Evolutionary conservation across 345 rosid species (phyloP), one percentile per base, ranked within the genome.

Genomic region (Odontarrhena argentea): DNA sequence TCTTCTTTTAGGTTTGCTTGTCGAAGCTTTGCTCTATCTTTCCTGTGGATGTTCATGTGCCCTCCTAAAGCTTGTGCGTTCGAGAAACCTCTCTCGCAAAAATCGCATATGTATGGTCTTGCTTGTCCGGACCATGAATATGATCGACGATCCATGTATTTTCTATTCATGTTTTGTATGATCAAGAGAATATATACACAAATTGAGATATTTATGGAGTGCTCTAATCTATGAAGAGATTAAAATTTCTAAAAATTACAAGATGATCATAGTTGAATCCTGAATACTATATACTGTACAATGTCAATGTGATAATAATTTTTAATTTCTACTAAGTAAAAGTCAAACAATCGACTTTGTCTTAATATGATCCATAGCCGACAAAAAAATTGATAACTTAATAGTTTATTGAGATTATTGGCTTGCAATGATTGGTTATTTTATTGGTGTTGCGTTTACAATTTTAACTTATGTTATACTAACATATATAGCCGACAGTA

Each of bases 11-110:
- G 44, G 15, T 67, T 67, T 1, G 58, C 68, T 54, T 74, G 52
- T 53, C 73, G 73, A 40, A 74, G 73, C 9, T 53, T 74, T 54
- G 77, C 77, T 28, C 73, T 74, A 9, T 89, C 96, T 75, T 79
- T 84, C 30, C 93, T 76, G 63, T 89, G 96, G 59, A 92, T 87
- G 63, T 89, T 92, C 98, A 92, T 92, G 79, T 92, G 96, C 5
- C 98, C 91, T 1, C 96, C 98, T 45, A 92, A 73, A 55, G 98
- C 98, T 69, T 92, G 96, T 44, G 96, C 96, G 79, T 87, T 92
- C 36, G 96, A 81, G 83, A 89, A 92, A 30, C 98, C 98, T 68
- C 85, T 77, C 79, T 83, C 87, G 77, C 98, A 92, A 68, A 87
- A 92, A 10, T 71, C 76, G 54, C 98, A 92, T 62, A 81, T 83